Evolutionary conservation across 2,329 filamentous ascomycete species (phyloP).

Genomic region (Cadophora sp.): DNA sequence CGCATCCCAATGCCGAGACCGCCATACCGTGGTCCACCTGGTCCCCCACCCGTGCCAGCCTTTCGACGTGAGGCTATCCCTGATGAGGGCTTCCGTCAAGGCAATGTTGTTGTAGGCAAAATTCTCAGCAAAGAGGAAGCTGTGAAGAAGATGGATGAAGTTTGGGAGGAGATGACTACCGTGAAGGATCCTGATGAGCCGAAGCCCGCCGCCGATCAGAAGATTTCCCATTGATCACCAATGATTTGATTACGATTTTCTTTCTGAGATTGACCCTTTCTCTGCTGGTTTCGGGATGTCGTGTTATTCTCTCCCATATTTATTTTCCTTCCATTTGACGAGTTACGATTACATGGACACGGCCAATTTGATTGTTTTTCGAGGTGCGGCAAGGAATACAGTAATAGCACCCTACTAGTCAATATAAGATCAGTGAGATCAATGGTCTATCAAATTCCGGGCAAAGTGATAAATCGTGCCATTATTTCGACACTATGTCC

Average conservation of each 20-base stretch:
- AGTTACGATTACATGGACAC: not conserved
- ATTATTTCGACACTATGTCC: too few species aligned
- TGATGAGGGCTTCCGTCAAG: slow-evolving; percentile 21
- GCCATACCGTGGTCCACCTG: slow-evolving; percentile 9
- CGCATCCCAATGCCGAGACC: not conserved
- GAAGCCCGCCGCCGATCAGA: not conserved
- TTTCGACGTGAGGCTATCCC: slow-evolving; percentile 6
- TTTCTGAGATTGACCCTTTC: not conserved
- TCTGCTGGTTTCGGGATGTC: not conserved
- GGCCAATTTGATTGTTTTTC: too few species aligned
- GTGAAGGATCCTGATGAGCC: not conserved
- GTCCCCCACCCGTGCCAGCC: not conserved
- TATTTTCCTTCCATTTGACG: not conserved
- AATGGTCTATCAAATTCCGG: too few species aligned
- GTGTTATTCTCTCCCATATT: not conserved
- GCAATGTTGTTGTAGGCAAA: slow-evolving; percentile 24
- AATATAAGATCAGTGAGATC: too few species aligned
- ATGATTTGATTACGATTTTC: slow-evolving; percentile 9
- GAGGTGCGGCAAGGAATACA: too few species aligned
- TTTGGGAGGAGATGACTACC: slow-evolving; percentile 25
- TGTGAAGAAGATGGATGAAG: slow-evolving; percentile 27
- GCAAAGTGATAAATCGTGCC: too few species aligned
- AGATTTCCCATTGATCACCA: not conserved
- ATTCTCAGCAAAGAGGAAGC: slow-evolving; percentile 26
- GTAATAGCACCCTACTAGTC: too few species aligned